phyloP scores from a whole-genome alignment of 768 basidiomycete genomes.

The Boletus barrowsii region DNA sequence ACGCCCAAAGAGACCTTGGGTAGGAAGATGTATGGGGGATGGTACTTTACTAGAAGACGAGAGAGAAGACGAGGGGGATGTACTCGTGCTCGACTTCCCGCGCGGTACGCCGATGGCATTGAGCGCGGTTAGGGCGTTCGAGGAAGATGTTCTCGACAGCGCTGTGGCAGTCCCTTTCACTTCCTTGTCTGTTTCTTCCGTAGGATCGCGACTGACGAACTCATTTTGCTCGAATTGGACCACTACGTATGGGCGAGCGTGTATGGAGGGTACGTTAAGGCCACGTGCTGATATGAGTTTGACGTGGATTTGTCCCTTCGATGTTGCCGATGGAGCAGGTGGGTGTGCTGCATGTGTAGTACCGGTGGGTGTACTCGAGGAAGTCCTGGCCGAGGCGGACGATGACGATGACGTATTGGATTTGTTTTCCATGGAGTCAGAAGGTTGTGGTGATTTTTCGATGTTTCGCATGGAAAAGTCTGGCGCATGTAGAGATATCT shows the following conservation, averaged over 20 bases:
- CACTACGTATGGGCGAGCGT: conserved; percentile 86
- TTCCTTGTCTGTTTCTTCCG: conserved; percentile 81
- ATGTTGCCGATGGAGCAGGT: conserved; percentile 33
- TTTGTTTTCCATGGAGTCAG: conserved; percentile 35
- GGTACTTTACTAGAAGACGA: conserved; percentile 38
- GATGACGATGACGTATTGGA: conserved; percentile 41
- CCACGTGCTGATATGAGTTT: conserved; percentile 91
- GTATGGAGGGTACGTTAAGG: conserved; percentile 65
- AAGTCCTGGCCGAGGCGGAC: conserved; percentile 35
- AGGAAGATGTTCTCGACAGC: conserved; percentile 55
- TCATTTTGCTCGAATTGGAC: conserved; percentile 99
- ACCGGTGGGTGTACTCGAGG: conserved; percentile 25
- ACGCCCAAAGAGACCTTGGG: conserved; percentile 56
- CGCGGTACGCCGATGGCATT: conserved; percentile 56
- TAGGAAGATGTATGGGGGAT: conserved; percentile 27
- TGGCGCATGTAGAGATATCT: conserved; percentile 81
- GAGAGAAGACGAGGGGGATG: conserved; percentile 42
- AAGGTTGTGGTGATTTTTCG: conserved; percentile 34
- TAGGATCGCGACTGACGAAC: conserved; percentile 90
- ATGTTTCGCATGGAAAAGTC: conserved; percentile 76
- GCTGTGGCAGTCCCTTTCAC: conserved; percentile 74
- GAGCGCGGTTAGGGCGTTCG: conserved; percentile 63
- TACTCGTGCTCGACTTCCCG: conserved; percentile 40
- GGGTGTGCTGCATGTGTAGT: conserved; percentile 25
- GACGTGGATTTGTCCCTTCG: conserved; percentile 84